Conservation (phyloP, 768 basidiomycete genomes). For the Tricholoma hemisulphureum region DNA sequence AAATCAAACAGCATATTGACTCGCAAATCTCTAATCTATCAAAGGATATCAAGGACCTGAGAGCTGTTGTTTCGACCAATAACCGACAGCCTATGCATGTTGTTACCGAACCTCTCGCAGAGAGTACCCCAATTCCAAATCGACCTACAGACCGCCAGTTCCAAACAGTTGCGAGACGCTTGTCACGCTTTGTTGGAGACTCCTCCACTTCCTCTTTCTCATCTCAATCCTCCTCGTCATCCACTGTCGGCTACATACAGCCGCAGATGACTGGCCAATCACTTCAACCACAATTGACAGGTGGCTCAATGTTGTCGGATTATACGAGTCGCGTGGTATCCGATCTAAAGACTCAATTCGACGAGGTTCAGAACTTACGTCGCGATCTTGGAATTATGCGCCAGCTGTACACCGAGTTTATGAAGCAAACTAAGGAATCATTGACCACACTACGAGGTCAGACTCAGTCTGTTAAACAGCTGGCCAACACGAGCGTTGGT, state of each 20-base stretch:
- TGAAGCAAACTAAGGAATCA: conserved; percentile 86
- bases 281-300: conserved; percentile 70
- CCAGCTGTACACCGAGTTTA: conserved; percentile 92
- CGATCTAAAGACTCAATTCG: conserved; percentile 89
- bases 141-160: conserved; percentile 79
- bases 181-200: conserved; percentile 68
- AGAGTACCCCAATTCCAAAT: conserved; percentile 60
- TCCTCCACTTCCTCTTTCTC: conserved; percentile 25
- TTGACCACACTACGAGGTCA: conserved; percentile 76
- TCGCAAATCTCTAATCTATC: conserved; percentile 80
- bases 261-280: conserved; percentile 69
- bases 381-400: conserved; percentile 92
- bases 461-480: conserved; percentile 83
- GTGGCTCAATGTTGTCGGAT: conserved; percentile 70
- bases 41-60: conserved; percentile 89
- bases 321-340: conserved; percentile 70
- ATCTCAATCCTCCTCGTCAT: conserved; percentile 24
- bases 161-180: conserved; percentile 65
- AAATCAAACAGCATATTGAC: conserved; percentile 98
- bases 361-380: conserved; percentile 91
- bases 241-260: conserved; percentile 35
- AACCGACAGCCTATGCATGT: conserved; percentile 53
- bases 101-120: conserved; percentile 54
- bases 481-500: conserved; percentile 78
- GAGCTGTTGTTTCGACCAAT: conserved; percentile 54